Evolutionary conservation across 164 flowering plant species (phyloP).

Genomic region (Aristolochia californica): DNA sequence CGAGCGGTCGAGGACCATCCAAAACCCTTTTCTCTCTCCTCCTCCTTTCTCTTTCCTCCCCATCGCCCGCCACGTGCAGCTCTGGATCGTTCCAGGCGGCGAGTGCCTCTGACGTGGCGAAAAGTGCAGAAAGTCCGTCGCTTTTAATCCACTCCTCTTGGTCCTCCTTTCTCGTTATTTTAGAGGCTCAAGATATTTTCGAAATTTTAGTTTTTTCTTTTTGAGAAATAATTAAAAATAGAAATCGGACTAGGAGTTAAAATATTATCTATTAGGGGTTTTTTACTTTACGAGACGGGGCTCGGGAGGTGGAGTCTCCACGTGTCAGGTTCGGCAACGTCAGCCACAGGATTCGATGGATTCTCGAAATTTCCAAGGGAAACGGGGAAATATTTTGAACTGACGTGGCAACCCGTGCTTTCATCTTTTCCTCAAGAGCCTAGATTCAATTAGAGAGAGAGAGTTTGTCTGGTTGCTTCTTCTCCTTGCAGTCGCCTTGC

Average conservation of each 20-base stretch:
- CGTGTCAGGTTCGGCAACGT: conserved; percentile 15
- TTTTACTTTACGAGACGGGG: too few relatives aligned
- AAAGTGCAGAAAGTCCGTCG: conserved; percentile 18
- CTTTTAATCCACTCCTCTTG: conserved; percentile 18
- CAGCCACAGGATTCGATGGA: conserved; percentile 45
- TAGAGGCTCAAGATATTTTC: conserved; percentile 17
- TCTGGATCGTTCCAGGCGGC: conserved; percentile 8
- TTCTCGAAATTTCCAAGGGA: conserved; percentile 30
- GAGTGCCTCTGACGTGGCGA: conserved; percentile 20
- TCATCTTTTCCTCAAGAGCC: conserved; percentile 7
- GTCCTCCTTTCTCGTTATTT: conserved; percentile 1
- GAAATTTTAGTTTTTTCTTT: not conserved
- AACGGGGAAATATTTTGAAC: not conserved
- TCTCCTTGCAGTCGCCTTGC: not conserved
- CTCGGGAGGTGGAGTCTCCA: conserved; percentile 8
- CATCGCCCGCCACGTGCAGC: too few relatives aligned
- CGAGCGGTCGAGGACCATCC: conserved; percentile 8
- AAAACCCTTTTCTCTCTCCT: conserved; percentile 1
- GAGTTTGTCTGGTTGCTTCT: not conserved
- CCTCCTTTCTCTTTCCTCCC: too few relatives aligned
- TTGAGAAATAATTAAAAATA: not conserved
- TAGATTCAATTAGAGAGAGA: not conserved
- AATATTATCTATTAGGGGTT: too few relatives aligned
- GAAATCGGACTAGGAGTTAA: too few relatives aligned
- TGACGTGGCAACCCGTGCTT: conserved; percentile 18